These are phyloP conservation scores for Saturnispora mendoncae DNA, from an alignment of 805 yeast genomes.

Conservation along the genomic window DNA sequence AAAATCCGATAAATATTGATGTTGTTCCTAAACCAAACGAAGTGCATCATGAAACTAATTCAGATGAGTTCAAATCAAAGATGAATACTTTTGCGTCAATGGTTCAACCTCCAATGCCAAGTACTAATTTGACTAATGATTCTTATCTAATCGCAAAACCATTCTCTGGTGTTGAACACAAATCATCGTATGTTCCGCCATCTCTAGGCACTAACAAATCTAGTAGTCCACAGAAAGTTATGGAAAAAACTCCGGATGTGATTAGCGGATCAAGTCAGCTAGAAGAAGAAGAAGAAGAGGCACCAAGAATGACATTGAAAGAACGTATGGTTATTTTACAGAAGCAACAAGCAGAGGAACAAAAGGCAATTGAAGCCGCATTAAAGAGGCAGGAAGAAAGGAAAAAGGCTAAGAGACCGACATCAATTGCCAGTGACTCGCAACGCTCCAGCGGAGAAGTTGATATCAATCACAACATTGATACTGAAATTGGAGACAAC, in stretches of 20 bases:
- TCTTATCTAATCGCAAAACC: conserved; percentile 45
- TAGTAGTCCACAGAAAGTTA: conserved; percentile 7
- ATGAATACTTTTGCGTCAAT: conserved; percentile 4
- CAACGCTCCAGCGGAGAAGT: no score
- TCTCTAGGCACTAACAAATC: conserved; percentile 16
- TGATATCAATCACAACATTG: neutral
- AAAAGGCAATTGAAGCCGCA: conserved; percentile 55
- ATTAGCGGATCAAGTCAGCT: conserved; percentile 19
- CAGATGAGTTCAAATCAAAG: conserved; percentile 5
- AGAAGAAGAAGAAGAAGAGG: conserved; percentile 40
- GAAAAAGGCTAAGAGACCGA: conserved; percentile 19
- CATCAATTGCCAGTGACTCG: conserved; percentile 6
- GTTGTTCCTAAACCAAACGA: neutral
- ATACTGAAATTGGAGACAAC: neutral
- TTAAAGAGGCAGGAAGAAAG: conserved; percentile 44
- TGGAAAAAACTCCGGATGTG: conserved; percentile 15
- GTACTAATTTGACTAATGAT: conserved; percentile 21
- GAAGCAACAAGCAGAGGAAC: conserved; percentile 72
- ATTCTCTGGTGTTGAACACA: conserved; percentile 45
- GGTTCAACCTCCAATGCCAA: conserved; percentile 23
- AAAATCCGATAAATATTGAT: no score
- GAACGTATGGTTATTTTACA: conserved; percentile 83
- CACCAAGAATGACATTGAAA: conserved; percentile 72
- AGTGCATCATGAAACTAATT: conserved; percentile 1
- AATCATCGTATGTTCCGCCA: conserved; percentile 51